Conservation (phyloP, 2,329 filamentous ascomycete species). For the Fusarium euwallaceae region DNA sequence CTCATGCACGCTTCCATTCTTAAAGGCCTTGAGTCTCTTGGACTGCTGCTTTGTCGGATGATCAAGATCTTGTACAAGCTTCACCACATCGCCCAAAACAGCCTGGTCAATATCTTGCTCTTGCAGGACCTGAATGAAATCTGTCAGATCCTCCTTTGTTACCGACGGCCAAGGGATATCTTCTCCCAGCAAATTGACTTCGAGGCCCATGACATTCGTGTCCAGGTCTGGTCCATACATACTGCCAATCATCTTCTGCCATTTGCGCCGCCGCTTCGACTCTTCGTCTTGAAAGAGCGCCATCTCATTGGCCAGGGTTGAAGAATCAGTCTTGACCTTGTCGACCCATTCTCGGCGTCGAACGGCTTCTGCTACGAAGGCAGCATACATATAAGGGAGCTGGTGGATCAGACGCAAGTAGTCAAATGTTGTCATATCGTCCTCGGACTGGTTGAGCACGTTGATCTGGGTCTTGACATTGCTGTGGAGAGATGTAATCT, state of each 20-base stretch:
- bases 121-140: slow-evolving; percentile 77
- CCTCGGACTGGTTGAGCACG: slow-evolving; percentile 77
- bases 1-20: slow-evolving; percentile 95
- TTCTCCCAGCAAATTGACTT: slow-evolving; percentile 86
- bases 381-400: slow-evolving; percentile 90
- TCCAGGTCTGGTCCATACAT: slow-evolving; percentile 78
- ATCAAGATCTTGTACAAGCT: slow-evolving; percentile 83
- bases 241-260: slow-evolving; percentile 87
- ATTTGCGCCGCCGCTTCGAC: slow-evolving; percentile 86
- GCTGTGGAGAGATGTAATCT: slow-evolving; percentile 81
- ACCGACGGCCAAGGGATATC: slow-evolving; percentile 84
- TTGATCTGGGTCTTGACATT: slow-evolving; percentile 80
- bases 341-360: slow-evolving; percentile 91
- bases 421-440: slow-evolving; percentile 85
- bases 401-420: slow-evolving; percentile 84
- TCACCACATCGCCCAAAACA: slow-evolving; percentile 78
- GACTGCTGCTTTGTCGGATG: slow-evolving; percentile 87
- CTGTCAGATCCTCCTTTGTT: slow-evolving; percentile 80
- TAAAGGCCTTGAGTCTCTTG: slow-evolving; percentile 92
- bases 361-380: slow-evolving; percentile 87
- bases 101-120: slow-evolving; percentile 74
- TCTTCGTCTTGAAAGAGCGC: slow-evolving; percentile 94
- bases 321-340: slow-evolving; percentile 89
- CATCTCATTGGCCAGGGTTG: slow-evolving; percentile 91
- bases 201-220: slow-evolving; percentile 79